phyloP scores from a whole-genome alignment of 495 filamentous ascomycete genomes.

The Glutinoglossum americanum region DNA sequence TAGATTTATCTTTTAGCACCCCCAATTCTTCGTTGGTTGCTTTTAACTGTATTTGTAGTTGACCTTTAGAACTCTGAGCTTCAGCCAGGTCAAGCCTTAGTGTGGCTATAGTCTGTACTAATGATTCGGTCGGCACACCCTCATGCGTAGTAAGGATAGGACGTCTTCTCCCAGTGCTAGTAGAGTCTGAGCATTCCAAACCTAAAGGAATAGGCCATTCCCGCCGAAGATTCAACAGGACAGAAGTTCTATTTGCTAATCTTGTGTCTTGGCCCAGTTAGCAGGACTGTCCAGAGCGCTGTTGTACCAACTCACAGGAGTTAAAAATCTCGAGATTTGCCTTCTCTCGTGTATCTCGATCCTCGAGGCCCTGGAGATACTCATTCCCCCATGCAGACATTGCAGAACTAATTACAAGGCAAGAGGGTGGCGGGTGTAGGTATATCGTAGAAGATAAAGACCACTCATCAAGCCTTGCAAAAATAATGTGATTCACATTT shows the following conservation, averaged over 20 bases:
- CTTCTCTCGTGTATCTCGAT: slow-evolving; percentile 34
- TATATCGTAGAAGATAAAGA: background rate
- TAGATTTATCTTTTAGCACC: slow-evolving; percentile 33
- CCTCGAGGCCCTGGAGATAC: slow-evolving; percentile 2
- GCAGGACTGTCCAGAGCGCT: background rate
- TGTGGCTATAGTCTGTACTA: slow-evolving; percentile 3
- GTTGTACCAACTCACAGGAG: slow-evolving; percentile 27
- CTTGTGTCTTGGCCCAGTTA: slow-evolving; percentile 31
- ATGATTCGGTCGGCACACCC: slow-evolving; percentile 11
- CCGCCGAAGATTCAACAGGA: slow-evolving; percentile 11
- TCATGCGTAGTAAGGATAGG: slow-evolving; percentile 11
- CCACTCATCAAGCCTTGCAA: background rate
- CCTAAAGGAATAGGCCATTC: background rate
- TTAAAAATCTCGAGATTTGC: slow-evolving; percentile 30
- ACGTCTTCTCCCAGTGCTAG: background rate
- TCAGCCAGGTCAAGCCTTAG: slow-evolving; percentile 34
- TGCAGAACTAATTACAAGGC: too few species aligned
- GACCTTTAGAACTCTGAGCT: slow-evolving; percentile 48
- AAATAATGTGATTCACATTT: background rate
- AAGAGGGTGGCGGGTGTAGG: background rate
- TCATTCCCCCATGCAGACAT: slow-evolving; percentile 4
- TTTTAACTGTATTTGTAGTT: slow-evolving; percentile 38
- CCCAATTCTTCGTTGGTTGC: slow-evolving; percentile 36
- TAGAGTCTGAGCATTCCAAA: background rate
- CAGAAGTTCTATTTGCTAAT: slow-evolving; percentile 43